phyloP scores from a whole-genome alignment of 352 stramenopile genomes.

The Phytophthora vignae region DNA sequence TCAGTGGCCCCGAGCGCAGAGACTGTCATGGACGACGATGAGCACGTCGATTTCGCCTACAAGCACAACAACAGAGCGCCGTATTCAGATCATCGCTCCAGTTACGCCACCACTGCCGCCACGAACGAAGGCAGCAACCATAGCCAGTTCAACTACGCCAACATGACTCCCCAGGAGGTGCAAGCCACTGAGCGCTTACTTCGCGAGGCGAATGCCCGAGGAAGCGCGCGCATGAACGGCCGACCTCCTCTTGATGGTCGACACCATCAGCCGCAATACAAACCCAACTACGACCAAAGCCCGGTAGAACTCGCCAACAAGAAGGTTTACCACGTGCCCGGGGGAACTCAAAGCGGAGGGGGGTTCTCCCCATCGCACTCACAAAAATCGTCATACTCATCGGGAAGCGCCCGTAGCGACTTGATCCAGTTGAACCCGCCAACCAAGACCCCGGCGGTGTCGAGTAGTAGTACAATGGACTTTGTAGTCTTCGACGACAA shows the following conservation, averaged over 20 bases:
- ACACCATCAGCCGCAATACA: constrained; percentile 20
- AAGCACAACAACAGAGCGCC: constrained; percentile 6
- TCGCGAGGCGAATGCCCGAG: constrained; percentile 13
- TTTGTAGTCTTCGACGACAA: constrained; percentile 61
- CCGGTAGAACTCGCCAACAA: constrained; percentile 13
- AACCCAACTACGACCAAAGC: constrained; percentile 24
- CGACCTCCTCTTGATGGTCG: constrained; percentile 13
- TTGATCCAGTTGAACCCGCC: constrained; percentile 29
- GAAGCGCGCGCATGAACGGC: constrained; percentile 7
- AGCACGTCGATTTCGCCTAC: constrained; percentile 19
- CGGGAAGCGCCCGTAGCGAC: constrained; percentile 26
- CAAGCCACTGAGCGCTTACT: constrained; percentile 24
- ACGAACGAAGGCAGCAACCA: constrained; percentile 44
- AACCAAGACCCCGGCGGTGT: not conserved
- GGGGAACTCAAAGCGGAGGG: constrained; percentile 2
- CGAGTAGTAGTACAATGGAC: constrained; percentile 37
- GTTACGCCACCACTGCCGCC: constrained; percentile 34
- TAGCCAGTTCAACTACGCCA: constrained; percentile 39
- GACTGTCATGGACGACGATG: constrained; percentile 34
- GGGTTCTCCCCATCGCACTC: constrained; percentile 19
- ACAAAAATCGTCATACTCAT: constrained; percentile 32
- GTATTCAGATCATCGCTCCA: constrained; percentile 15
- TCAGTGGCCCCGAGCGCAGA: constrained; percentile 27
- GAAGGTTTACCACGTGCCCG: constrained; percentile 27
- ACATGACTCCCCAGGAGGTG: constrained; percentile 35